These are phyloP conservation scores for Tetrahymena malaccensis DNA, from an alignment of 73 alveolate species.

Conservation along the genomic window DNA sequence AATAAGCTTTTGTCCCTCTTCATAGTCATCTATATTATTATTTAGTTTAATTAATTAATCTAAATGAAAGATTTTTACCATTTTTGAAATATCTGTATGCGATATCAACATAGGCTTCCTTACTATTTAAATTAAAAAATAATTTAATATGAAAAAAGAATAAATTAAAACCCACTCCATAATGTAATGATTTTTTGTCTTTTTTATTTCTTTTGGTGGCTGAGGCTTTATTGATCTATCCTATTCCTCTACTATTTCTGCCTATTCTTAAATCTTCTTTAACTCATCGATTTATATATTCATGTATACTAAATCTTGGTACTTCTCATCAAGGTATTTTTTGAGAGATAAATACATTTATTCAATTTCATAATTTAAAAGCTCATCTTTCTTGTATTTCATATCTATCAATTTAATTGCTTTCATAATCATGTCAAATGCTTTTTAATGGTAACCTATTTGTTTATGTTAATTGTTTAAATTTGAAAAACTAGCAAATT, in stretches of 20 bases:
- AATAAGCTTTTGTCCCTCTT: not conserved
- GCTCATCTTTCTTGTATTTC: not conserved
- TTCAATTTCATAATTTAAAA: not conserved
- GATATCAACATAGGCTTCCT: not conserved
- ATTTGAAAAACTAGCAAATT: not conserved
- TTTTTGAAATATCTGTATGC: not conserved
- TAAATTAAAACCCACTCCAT: not conserved
- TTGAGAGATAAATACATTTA: not conserved
- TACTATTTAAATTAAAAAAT: not conserved
- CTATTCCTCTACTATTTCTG: not conserved
- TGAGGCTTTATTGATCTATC: not conserved
- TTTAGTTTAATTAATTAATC: not conserved
- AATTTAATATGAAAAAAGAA: not conserved
- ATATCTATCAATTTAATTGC: not conserved
- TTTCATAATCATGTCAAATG: not conserved
- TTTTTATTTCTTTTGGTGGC: not conserved
- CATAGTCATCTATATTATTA: not conserved
- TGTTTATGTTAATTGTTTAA: not conserved
- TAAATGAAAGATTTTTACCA: not conserved
- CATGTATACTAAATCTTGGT: not conserved
- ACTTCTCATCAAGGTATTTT: not conserved
- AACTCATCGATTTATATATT: not conserved
- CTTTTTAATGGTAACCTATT: not conserved
- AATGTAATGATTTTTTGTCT: not conserved
- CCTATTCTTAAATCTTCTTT: not conserved